phyloP scores from a whole-genome alignment of 2,329 filamentous ascomycete species.

The Pleomassaria siparia region DNA sequence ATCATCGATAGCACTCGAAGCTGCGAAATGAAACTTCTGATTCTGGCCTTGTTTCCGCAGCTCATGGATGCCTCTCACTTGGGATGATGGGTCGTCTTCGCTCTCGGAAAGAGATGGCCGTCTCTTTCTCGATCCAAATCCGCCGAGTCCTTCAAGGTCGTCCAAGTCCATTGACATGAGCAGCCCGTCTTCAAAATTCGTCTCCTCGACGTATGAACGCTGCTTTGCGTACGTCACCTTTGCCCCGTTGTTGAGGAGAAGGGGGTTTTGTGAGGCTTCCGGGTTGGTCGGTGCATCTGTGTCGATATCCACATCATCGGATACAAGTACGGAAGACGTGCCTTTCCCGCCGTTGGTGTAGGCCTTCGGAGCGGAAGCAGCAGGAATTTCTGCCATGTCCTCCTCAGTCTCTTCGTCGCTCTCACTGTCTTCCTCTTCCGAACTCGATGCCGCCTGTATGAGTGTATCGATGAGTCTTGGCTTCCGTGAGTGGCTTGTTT shows the following conservation, averaged over 20 bases:
- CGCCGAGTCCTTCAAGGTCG: conserved; percentile 21
- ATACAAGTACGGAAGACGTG: neutral
- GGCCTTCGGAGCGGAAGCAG: neutral
- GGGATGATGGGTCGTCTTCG: conserved; percentile 40
- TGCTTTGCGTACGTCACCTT: conserved; percentile 62
- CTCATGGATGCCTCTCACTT: conserved; percentile 62
- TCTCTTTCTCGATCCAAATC: conserved; percentile 19
- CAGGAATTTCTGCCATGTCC: conserved; percentile 5
- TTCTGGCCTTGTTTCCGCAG: conserved; percentile 61
- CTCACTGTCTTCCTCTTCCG: conserved; percentile 26
- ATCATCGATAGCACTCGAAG: conserved; percentile 61
- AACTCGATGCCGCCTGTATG: conserved; percentile 25
- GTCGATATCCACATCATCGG: conserved; percentile 25
- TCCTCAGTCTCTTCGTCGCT: conserved; percentile 25
- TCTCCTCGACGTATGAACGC: conserved; percentile 61
- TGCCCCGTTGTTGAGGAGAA: conserved; percentile 30
- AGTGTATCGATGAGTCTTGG: conserved; percentile 36
- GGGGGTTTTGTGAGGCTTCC: conserved; percentile 28
- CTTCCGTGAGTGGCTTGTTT: conserved; percentile 25
- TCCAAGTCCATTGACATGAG: conserved; percentile 39
- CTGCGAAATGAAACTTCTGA: conserved; percentile 57
- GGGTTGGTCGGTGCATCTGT: conserved; percentile 19
- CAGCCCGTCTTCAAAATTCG: conserved; percentile 45
- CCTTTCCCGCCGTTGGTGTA: neutral
- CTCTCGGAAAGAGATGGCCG: conserved; percentile 46